Evolutionary conservation across 768 basidiomycete genomes (phyloP).

Genomic region (Filobasidium wieringae): DNA sequence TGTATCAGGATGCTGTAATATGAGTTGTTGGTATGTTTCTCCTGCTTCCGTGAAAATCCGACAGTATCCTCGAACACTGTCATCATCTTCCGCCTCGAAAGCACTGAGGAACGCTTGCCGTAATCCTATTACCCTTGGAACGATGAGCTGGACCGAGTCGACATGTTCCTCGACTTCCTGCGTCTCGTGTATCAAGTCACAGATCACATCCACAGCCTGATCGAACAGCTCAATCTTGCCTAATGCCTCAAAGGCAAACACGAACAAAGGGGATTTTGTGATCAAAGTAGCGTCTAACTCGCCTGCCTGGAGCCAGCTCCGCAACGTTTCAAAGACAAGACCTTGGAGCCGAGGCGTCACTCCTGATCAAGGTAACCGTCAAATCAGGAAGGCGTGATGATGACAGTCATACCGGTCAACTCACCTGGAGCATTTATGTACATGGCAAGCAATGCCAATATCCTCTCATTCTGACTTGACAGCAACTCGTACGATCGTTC

Average conservation of each 20-base stretch:
- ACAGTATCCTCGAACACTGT: conserved; percentile 77
- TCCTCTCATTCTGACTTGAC: conserved; percentile 46
- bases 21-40: conserved; percentile 79
- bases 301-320: conserved; percentile 77
- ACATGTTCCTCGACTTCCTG: conserved; percentile 94
- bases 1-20: conserved; percentile 77
- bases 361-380: conserved; percentile 45
- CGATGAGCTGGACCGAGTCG: conserved; percentile 71
- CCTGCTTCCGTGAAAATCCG: conserved; percentile 95
- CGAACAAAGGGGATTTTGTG: conserved; percentile 65
- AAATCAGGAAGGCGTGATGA: not conserved
- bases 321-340: conserved; percentile 72
- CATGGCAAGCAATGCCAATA: conserved; percentile 68
- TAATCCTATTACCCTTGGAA: conserved; percentile 71
- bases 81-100: conserved; percentile 60
- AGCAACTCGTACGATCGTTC: conserved; percentile 5
- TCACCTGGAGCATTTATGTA: conserved; percentile 78
- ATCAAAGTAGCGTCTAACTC: conserved; percentile 59
- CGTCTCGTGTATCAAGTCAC: conserved; percentile 93
- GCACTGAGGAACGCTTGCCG: conserved; percentile 48
- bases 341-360: conserved; percentile 64
- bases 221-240: conserved; percentile 81
- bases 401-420: conserved; percentile 28
- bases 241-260: conserved; percentile 71
- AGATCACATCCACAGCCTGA: conserved; percentile 76